These are phyloP conservation scores for Fusarium siculi DNA, from an alignment of 2,329 filamentous ascomycete species.

Conservation along the genomic window DNA sequence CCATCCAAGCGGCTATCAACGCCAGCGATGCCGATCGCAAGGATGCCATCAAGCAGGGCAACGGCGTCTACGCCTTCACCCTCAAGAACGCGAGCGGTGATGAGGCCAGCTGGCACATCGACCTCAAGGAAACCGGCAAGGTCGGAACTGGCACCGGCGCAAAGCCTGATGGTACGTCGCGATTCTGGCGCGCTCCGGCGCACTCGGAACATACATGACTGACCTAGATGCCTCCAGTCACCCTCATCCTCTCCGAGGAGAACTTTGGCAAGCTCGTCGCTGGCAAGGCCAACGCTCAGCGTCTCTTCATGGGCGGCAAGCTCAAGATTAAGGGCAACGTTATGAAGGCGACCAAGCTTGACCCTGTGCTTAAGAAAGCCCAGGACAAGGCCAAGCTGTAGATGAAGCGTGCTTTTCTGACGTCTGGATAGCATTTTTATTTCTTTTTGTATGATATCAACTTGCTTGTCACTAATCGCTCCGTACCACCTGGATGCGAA, in stretches of 20 bases:
- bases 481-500: constrained; percentile 23
- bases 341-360: constrained; percentile 98
- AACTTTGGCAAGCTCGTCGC: constrained; percentile 86
- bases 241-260: constrained; percentile 82
- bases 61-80: constrained; percentile 89
- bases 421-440: constrained; percentile 11
- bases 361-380: constrained; percentile 90
- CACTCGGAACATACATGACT: constrained; percentile 1
- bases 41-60: constrained; percentile 88
- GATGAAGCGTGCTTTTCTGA: constrained; percentile 30
- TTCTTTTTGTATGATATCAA: constrained; percentile 41
- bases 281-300: constrained; percentile 94
- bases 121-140: constrained; percentile 88
- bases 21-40: constrained; percentile 78
- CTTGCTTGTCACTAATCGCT: constrained; percentile 16
- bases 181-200: neutral
- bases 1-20: constrained; percentile 78
- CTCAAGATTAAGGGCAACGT: constrained; percentile 98
- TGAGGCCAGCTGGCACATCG: constrained; percentile 90
- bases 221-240: constrained; percentile 67
- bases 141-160: constrained; percentile 81
- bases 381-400: constrained; percentile 87
- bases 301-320: constrained; percentile 97
- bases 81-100: constrained; percentile 88
- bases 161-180: constrained; percentile 81